Conservation (phyloP, 352 stramenopile species). For the Thalassiosira hispida region DNA sequence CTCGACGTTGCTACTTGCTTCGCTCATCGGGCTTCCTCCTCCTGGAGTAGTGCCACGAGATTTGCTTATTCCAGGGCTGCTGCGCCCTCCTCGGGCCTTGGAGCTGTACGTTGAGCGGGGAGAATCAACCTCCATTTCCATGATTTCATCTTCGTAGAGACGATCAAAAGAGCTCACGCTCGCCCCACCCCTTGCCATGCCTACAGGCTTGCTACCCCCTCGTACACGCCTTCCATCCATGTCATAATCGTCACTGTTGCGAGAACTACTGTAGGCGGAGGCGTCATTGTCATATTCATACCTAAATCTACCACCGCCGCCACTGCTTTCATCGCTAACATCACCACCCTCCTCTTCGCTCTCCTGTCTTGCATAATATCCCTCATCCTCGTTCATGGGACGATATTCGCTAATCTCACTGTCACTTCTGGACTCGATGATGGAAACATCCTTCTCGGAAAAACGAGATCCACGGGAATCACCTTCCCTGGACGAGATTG, state of each 20-base stretch:
- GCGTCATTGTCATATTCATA: conserved; percentile 22
- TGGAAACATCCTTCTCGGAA: conserved; percentile 4
- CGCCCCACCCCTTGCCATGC: neutral
- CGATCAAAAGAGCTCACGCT: conserved; percentile 54
- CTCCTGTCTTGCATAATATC: conserved; percentile 30
- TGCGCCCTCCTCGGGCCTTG: no score
- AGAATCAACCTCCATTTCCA: conserved; percentile 12
- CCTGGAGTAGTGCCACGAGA: neutral
- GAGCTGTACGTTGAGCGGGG: no score
- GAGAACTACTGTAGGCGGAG: neutral
- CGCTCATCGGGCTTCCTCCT: conserved; percentile 4
- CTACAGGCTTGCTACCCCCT: neutral
- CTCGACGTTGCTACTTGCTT: conserved; percentile 3
- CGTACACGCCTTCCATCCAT: neutral
- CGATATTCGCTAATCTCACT: conserved; percentile 48
- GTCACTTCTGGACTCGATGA: conserved; percentile 42
- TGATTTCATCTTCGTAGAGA: conserved; percentile 55
- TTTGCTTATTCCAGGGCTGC: neutral
- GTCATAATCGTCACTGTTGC: neutral
- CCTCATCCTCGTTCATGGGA: conserved; percentile 22
- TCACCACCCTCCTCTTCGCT: conserved; percentile 5
- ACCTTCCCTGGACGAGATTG: neutral
- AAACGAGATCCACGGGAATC: neutral
- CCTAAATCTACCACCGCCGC: neutral
- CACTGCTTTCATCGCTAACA: neutral